Percentiles rank a stretch among this genome's conserved stretches.
phyloP scores from a whole-genome alignment of 2,329 filamentous ascomycete species.

The Chrysoporthe puriensis region DNA sequence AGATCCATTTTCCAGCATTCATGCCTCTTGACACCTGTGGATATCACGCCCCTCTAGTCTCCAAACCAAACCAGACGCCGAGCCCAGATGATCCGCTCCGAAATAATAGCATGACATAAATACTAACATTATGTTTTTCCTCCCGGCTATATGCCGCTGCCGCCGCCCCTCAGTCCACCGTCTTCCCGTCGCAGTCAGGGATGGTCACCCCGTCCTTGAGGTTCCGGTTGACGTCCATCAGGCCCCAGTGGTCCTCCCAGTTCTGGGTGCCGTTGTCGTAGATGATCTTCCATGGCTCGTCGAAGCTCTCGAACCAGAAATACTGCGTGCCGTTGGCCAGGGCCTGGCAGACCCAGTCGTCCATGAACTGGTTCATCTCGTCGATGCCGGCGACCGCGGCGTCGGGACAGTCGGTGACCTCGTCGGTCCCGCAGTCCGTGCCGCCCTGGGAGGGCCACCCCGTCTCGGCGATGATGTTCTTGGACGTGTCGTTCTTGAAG shows the following conservation, averaged over 20 bases:
- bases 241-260: conserved; percentile 96
- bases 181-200: conserved; percentile 82
- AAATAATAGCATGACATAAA: no score
- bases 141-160: no score
- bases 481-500: conserved; percentile 63
- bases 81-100: no score
- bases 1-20: no score
- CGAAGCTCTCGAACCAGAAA: conserved; percentile 97
- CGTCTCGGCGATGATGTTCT: conserved; percentile 86
- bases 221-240: conserved; percentile 83
- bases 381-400: conserved; percentile 78
- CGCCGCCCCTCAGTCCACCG: conserved; percentile 42
- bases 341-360: conserved; percentile 80
- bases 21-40: no score
- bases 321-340: conserved; percentile 85
- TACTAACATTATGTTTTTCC: no score
- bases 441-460: conserved; percentile 89
- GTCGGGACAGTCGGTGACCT: conserved; percentile 57
- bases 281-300: conserved; percentile 89
- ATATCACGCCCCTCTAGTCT: no score
- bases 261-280: conserved; percentile 71
- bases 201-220: conserved; percentile 84
- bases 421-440: conserved; percentile 68
- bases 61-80: no score
- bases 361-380: conserved; percentile 85